Base-by-base conservation (phyloP, 257 asterid species). In the Voacanga thouarsii region DNA sequence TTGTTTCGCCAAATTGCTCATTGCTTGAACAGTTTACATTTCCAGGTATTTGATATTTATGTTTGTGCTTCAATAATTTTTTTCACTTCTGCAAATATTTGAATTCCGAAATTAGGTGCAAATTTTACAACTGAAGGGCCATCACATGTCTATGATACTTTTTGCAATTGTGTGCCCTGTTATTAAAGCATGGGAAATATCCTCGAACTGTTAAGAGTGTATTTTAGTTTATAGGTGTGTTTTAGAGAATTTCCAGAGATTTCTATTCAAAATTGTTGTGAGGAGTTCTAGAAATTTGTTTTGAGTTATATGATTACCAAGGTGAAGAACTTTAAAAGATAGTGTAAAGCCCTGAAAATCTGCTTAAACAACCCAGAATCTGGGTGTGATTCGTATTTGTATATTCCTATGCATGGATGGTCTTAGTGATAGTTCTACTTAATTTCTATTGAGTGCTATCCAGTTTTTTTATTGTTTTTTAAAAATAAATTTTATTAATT, bases 21-120 rank as follows among this genome's bases (percentile, higher is more conserved):
- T 69, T 87, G 97, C 88, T 80, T 92, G 91, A 92, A 84, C 63
- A 89, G 96, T 78, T 83, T 89, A 55, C 96, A 92, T 80, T 92
- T 91, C 80, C 97, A 91, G 96, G 97, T 92, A 89, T 60, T 67
- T 60, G 16, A 59, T 79, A 33, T 67, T 71, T 28, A 30, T 53
- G 23, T 64, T 19, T 55, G 47, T 26, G 39, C 21, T 66, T 74
- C 67, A 78, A 28, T 75, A 24, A 43, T 67, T 69, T 56, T n/a
- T 18, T 41, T 41, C 43, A 68, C 1, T 71, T 67, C 18, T 24
- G 43, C 70, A 26, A 21, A n/a, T 4, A 44, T 71, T 39, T 57
- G 26, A 12, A 6, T 72, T 15, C 33, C 51, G 45, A 24, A 39
- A 28, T 44, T 47, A 37, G 47, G 28, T 79, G 66, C 55, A n/a